Percentiles rank a stretch among this genome's conserved stretches.
Conservation (phyloP, 495 filamentous ascomycete genomes). For the Aspergillus sclerotiicarbonarius region DNA sequence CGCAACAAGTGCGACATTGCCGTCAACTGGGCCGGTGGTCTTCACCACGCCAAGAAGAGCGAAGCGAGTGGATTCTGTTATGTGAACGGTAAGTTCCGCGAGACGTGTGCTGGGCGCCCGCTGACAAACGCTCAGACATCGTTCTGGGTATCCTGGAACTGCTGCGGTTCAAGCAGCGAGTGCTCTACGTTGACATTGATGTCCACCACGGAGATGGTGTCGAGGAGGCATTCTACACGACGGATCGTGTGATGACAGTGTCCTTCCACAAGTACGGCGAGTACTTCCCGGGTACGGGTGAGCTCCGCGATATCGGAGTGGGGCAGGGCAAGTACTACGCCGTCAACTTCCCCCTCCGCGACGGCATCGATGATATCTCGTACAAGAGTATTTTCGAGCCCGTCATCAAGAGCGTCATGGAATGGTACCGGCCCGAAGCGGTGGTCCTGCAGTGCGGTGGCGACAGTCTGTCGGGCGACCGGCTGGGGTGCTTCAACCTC, state of each 20-base stretch:
- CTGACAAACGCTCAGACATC: constrained; percentile 63
- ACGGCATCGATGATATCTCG: constrained; percentile 88
- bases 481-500: constrained; percentile 95
- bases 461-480: constrained; percentile 90
- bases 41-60: constrained; percentile 96
- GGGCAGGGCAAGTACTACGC: constrained; percentile 91
- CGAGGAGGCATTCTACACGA: constrained; percentile 96
- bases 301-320: constrained; percentile 92
- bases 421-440: constrained; percentile 90
- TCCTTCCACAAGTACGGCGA: constrained; percentile 99
- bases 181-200: constrained; percentile 97
- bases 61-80: constrained; percentile 98
- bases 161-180: constrained; percentile 88
- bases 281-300: constrained; percentile 96
- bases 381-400: constrained; percentile 97
- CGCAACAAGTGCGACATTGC: constrained; percentile 95
- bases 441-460: constrained; percentile 97
- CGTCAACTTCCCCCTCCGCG: constrained; percentile 93
- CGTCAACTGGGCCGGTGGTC: constrained; percentile 94
- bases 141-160: constrained; percentile 95
- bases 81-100: constrained; percentile 70
- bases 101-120: not conserved
- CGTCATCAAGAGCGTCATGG: constrained; percentile 89
- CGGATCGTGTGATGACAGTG: constrained; percentile 96
- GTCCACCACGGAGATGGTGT: constrained; percentile 98